These are phyloP conservation scores for Penicillium polonicum DNA, from an alignment of 2,329 filamentous ascomycete species.

Conservation along the genomic window DNA sequence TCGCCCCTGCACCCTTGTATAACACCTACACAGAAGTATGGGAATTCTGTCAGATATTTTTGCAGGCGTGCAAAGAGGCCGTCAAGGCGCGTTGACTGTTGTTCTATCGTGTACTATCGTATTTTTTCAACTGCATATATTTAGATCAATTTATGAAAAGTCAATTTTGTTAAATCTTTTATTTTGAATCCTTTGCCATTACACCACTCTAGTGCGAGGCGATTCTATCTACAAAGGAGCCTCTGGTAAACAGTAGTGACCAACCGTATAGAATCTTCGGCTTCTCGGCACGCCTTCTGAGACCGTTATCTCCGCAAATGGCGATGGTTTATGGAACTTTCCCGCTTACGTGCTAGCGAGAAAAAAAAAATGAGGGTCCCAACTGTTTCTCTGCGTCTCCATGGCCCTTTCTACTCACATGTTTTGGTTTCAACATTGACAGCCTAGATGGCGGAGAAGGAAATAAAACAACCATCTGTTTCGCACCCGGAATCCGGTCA, in stretches of 20 bases:
- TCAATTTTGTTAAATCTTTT: not conserved
- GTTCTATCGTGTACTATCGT: not conserved
- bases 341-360: slow-evolving; percentile 4
- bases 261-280: slow-evolving; percentile 14
- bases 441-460: slow-evolving; percentile 6
- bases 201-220: not conserved
- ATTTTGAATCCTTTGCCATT: not conserved
- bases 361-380: not conserved
- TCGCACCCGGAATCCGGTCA: slow-evolving; percentile 8
- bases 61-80: slow-evolving; percentile 48
- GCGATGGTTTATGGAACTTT: slow-evolving; percentile 5
- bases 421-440: not conserved
- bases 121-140: not conserved
- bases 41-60: slow-evolving; percentile 57
- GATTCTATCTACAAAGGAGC: not conserved
- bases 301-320: slow-evolving; percentile 12
- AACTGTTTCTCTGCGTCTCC: not conserved
- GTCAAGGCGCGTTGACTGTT: slow-evolving; percentile 15
- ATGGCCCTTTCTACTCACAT: no score
- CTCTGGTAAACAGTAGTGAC: not conserved
- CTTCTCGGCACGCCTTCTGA: slow-evolving; percentile 18
- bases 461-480: not conserved
- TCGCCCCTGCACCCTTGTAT: slow-evolving; percentile 82
- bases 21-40: slow-evolving; percentile 74
- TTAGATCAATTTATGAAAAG: not conserved